A percentile compares a stretch with the other conserved stretches of the same genome.
Evolutionary conservation across 495 filamentous ascomycete genomes (phyloP).

Genomic region (Lophiostoma macrostomum): DNA sequence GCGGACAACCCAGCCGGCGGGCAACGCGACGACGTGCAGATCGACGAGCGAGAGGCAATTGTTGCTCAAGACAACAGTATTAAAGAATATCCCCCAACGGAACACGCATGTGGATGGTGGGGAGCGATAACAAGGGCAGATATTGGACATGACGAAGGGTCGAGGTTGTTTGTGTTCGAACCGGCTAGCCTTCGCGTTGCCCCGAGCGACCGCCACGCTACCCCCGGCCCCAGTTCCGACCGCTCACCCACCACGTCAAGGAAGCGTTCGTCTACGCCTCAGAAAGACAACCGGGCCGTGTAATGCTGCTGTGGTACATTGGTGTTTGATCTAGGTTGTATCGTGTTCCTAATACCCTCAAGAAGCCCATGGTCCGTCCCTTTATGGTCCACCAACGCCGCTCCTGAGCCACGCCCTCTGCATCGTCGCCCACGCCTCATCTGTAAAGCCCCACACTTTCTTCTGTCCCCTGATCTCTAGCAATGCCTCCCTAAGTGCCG

Average conservation of each 20-base stretch:
- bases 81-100: no score
- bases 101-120: no score
- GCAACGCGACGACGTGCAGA: not conserved
- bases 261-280: no score
- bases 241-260: not conserved
- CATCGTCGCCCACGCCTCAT: not conserved
- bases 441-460: not conserved
- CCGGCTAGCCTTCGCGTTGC: not conserved
- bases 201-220: not conserved
- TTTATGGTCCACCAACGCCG: no score
- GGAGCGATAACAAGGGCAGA: constrained; percentile 10
- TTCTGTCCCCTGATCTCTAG: no score
- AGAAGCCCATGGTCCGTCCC: no score
- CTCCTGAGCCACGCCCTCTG: not conserved
- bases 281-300: no score
- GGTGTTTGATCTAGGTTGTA: no score
- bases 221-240: not conserved
- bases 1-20: not conserved
- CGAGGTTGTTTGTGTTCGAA: constrained; percentile 1
- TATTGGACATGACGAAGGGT: constrained; percentile 1
- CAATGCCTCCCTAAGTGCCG: not conserved
- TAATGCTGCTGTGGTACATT: no score
- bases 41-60: not conserved
- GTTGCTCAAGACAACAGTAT: no score
- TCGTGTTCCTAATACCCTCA: no score